Conservation (phyloP, 495 filamentous ascomycete genomes). For the Trichocladium antarcticum region DNA sequence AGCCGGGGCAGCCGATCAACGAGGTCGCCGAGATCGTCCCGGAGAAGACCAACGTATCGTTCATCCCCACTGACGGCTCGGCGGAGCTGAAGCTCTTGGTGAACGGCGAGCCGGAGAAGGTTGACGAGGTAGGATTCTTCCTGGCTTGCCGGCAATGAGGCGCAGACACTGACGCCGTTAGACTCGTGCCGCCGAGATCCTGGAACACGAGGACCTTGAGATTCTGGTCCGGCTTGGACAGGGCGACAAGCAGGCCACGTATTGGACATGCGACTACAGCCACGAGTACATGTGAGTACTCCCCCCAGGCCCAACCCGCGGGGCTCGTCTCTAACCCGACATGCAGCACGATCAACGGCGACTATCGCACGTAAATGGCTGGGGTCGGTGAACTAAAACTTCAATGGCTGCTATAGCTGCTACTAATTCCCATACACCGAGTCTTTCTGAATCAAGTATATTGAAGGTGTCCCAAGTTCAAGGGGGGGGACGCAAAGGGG, state of each 20-base stretch:
- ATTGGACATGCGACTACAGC: conserved; percentile 97
- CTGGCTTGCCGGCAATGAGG: not conserved
- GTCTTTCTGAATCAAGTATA: no score
- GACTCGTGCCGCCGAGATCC: conserved; percentile 66
- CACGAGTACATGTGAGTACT: conserved; percentile 72
- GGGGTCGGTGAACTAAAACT: not conserved
- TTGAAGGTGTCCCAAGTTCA: no score
- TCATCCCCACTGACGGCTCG: conserved; percentile 76
- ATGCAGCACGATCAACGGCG: conserved; percentile 69
- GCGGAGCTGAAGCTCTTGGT: conserved; percentile 73
- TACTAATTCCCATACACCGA: no score
- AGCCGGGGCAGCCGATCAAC: conserved; percentile 41
- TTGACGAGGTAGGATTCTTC: conserved; percentile 54
- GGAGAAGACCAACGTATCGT: conserved; percentile 81
- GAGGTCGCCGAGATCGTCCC: conserved; percentile 57
- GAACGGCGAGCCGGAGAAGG: conserved; percentile 79
- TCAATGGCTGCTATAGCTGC: not conserved
- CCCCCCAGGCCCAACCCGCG: not conserved
- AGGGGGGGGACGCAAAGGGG: conserved; percentile 10
- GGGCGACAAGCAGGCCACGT: conserved; percentile 63
- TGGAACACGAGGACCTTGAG: conserved; percentile 78
- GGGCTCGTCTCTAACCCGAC: not conserved
- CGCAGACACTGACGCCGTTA: conserved; percentile 3
- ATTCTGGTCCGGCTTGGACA: conserved; percentile 64
- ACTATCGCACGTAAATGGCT: conserved; percentile 67